These are phyloP conservation scores for Pichia californica DNA, from an alignment of 805 yeast genomes.

Conservation along the genomic window DNA sequence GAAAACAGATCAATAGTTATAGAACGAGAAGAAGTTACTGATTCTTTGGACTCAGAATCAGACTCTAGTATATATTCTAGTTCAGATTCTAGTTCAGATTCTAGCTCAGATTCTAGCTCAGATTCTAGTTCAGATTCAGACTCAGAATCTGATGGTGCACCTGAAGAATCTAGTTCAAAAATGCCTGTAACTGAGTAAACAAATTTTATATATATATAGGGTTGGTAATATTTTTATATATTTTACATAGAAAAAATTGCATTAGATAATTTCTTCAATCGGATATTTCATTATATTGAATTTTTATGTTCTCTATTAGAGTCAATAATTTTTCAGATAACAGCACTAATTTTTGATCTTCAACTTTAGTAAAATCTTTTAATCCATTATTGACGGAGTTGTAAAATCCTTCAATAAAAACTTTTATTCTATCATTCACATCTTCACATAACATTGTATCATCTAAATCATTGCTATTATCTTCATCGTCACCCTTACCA, in stretches of 20 bases:
- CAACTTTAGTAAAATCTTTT: slow-evolving; percentile 51
- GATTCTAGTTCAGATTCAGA: slow-evolving; percentile 7
- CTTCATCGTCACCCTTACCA: not conserved
- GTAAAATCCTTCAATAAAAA: slow-evolving; percentile 47
- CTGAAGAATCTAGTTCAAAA: slow-evolving; percentile 21
- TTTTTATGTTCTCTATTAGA: slow-evolving; percentile 15
- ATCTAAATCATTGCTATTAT: slow-evolving; percentile 9
- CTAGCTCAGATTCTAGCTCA: slow-evolving; percentile 9
- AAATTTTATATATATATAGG: no score
- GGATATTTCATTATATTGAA: slow-evolving; percentile 14
- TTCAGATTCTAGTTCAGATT: slow-evolving; percentile 5
- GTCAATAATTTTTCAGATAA: slow-evolving; percentile 14
- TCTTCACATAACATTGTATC: slow-evolving; percentile 45
- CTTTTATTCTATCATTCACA: slow-evolving; percentile 43
- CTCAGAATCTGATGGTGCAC: slow-evolving; percentile 15
- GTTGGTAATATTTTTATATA: no score
- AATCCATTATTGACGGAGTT: slow-evolving; percentile 46
- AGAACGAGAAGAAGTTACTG: not conserved
- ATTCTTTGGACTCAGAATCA: not conserved
- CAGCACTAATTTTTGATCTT: slow-evolving; percentile 18
- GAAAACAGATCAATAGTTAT: slow-evolving; percentile 16
- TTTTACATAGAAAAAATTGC: no score
- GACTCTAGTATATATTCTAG: not conserved
- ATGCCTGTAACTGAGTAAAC: not conserved
- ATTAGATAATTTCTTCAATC: no score